Percentiles rank a stretch among this genome's conserved stretches.
Conservation (phyloP, 768 basidiomycete species). For the Glaciozyma martinii region DNA sequence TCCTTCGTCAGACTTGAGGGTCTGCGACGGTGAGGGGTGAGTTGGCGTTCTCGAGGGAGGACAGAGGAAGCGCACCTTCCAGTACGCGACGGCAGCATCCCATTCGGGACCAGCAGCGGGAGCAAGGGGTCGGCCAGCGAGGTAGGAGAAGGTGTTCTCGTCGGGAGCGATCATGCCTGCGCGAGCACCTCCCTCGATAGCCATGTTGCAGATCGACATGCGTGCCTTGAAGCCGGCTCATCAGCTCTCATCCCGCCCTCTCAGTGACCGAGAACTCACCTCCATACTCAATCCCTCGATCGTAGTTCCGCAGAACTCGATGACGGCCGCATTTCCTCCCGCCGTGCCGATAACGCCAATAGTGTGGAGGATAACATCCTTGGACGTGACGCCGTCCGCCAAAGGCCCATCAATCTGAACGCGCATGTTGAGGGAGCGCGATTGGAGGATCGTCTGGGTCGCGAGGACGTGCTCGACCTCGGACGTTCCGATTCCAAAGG, state of each 20-base stretch:
- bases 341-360: conserved; percentile 89
- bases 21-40: conserved; percentile 36
- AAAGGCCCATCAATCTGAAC: conserved; percentile 77
- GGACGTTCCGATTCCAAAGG: conserved; percentile 87
- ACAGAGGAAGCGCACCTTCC: conserved; percentile 42
- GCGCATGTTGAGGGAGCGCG: conserved; percentile 85
- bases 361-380: conserved; percentile 82
- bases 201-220: conserved; percentile 71
- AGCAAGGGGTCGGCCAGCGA: conserved; percentile 67
- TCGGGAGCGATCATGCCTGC: conserved; percentile 87
- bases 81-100: conserved; percentile 77
- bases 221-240: not conserved
- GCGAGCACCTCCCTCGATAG: conserved; percentile 84
- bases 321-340: conserved; percentile 81
- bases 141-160: conserved; percentile 74
- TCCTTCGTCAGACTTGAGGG: conserved; percentile 66
- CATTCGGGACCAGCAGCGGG: conserved; percentile 71
- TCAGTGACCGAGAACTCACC: conserved; percentile 34
- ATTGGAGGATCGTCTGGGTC: conserved; percentile 78
- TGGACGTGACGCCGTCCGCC: conserved; percentile 70
- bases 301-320: conserved; percentile 71
- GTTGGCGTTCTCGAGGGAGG: not conserved
- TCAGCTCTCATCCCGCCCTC: not conserved
- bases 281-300: conserved; percentile 55
- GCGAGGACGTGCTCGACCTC: conserved; percentile 92